Evolutionary conservation across 768 basidiomycete genomes (phyloP).

Genomic region (Zangia roseola): DNA sequence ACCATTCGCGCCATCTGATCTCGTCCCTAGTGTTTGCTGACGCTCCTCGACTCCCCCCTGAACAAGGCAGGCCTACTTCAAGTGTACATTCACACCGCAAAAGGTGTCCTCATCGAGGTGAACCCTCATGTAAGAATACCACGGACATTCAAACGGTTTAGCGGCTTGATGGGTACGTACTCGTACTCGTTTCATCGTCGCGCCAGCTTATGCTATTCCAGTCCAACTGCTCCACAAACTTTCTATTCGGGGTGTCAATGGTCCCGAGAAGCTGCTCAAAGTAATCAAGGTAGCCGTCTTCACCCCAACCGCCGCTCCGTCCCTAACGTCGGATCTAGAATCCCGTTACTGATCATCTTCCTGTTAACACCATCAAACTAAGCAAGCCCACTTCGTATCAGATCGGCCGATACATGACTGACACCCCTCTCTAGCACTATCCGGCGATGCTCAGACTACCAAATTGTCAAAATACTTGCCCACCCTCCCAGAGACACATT

Average conservation of each 20-base stretch:
- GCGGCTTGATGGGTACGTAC: slow-evolving; percentile 92
- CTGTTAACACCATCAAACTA: slow-evolving; percentile 92
- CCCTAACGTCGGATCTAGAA: slow-evolving; percentile 51
- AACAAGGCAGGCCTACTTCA: slow-evolving; percentile 97
- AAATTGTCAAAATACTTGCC: slow-evolving; percentile 82
- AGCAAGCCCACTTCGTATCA: slow-evolving; percentile 52
- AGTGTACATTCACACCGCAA: slow-evolving; percentile 97
- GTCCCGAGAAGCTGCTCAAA: slow-evolving; percentile 94
- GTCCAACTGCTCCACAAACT: slow-evolving; percentile 97
- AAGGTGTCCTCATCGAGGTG: slow-evolving; percentile 95
- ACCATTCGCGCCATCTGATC: not conserved
- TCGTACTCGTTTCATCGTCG: not conserved
- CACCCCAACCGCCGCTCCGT: not conserved
- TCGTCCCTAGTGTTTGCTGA: slow-evolving; percentile 82
- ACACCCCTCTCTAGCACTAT: slow-evolving; percentile 60
- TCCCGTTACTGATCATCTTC: slow-evolving; percentile 91
- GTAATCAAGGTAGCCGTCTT: slow-evolving; percentile 77
- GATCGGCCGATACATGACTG: slow-evolving; percentile 2
- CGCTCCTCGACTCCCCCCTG: slow-evolving; percentile 93
- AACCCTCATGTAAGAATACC: slow-evolving; percentile 98
- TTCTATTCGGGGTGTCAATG: slow-evolving; percentile 93
- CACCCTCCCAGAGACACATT: slow-evolving; percentile 83
- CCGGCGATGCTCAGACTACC: slow-evolving; percentile 83
- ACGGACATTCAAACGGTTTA: slow-evolving; percentile 97
- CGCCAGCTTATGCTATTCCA: slow-evolving; percentile 31